These are phyloP conservation scores for Aspergillus sclerotioniger DNA, from an alignment of 495 filamentous ascomycete species.

Conservation along the genomic window DNA sequence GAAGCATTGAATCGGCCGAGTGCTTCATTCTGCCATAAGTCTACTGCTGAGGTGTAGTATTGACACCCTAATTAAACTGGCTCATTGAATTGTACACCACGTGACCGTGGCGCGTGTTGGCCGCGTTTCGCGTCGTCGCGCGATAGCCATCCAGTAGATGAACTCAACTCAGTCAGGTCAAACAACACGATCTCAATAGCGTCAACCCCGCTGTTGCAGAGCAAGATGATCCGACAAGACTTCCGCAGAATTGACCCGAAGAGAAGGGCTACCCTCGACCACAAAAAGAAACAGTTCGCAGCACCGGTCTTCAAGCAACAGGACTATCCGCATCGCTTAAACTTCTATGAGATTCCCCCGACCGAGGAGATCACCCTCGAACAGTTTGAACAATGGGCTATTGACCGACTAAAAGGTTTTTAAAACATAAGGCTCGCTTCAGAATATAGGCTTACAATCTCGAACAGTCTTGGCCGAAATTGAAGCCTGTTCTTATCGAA, in stretches of 20 bases:
- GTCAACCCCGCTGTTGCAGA: neutral
- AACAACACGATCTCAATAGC: neutral
- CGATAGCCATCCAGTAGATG: neutral
- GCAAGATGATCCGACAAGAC: slow-evolving; percentile 70
- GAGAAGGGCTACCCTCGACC: slow-evolving; percentile 67
- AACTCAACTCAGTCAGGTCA: neutral
- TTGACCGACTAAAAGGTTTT: slow-evolving; percentile 78
- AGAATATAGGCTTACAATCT: slow-evolving; percentile 5
- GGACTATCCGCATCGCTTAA: slow-evolving; percentile 81
- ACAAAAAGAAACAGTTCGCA: slow-evolving; percentile 85
- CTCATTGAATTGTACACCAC: neutral
- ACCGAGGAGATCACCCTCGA: slow-evolving; percentile 95
- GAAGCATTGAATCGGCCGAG: no score
- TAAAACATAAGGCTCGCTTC: neutral
- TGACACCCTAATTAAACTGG: no score
- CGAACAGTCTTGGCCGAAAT: slow-evolving; percentile 83
- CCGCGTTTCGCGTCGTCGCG: slow-evolving; percentile 26
- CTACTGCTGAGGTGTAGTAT: no score
- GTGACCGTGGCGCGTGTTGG: slow-evolving; percentile 15
- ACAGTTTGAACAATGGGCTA: slow-evolving; percentile 99
- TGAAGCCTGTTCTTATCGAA: slow-evolving; percentile 94
- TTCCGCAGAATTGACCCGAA: slow-evolving; percentile 77
- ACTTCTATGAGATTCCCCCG: slow-evolving; percentile 85
- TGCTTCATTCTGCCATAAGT: no score
- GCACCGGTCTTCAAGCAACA: slow-evolving; percentile 65